Percentiles rank a stretch among this genome's conserved stretches.
Evolutionary conservation across 2,329 filamentous ascomycete genomes (phyloP).

Genomic region (Chaetomiaceae sp.): DNA sequence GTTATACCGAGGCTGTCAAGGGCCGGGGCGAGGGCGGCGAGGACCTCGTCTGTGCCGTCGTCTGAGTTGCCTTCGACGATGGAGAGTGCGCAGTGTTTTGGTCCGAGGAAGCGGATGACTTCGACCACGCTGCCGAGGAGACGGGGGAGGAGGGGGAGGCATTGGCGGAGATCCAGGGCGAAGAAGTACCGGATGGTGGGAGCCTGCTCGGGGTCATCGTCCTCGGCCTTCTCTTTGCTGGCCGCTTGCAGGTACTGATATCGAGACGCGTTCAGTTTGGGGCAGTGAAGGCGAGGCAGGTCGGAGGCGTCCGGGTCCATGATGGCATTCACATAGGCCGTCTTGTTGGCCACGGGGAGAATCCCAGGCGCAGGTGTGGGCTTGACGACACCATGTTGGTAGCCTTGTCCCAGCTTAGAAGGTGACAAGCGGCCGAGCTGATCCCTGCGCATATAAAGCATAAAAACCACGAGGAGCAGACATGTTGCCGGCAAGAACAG

Average conservation of each 20-base stretch:
- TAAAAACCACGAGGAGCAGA: no score
- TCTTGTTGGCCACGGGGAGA: no score
- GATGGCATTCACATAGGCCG: constrained; percentile 21
- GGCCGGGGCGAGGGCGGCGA: constrained; percentile 37
- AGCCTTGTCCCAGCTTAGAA: no score
- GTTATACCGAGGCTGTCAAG: constrained; percentile 33
- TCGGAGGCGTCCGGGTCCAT: constrained; percentile 10
- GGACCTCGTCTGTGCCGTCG: constrained; percentile 50
- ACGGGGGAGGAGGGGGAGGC: constrained; percentile 41
- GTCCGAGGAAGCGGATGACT: constrained; percentile 45
- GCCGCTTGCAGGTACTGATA: constrained; percentile 15
- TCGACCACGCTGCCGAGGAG: constrained; percentile 50
- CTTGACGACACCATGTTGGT: no score
- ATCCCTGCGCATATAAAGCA: no score
- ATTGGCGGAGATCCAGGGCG: constrained; percentile 47
- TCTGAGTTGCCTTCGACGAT: constrained; percentile 52
- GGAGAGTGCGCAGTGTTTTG: constrained; percentile 46
- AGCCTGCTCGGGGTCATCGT: no score
- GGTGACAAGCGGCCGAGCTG: no score
- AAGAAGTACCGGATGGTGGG: constrained; percentile 40
- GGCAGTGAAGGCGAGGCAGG: constrained; percentile 19
- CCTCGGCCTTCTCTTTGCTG: not conserved
- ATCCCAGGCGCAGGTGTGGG: no score
- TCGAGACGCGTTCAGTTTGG: constrained; percentile 9
- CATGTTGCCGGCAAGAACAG: no score